phyloP scores from a whole-genome alignment of 176 grass and related monocot genomes.

The Poa annua region DNA sequence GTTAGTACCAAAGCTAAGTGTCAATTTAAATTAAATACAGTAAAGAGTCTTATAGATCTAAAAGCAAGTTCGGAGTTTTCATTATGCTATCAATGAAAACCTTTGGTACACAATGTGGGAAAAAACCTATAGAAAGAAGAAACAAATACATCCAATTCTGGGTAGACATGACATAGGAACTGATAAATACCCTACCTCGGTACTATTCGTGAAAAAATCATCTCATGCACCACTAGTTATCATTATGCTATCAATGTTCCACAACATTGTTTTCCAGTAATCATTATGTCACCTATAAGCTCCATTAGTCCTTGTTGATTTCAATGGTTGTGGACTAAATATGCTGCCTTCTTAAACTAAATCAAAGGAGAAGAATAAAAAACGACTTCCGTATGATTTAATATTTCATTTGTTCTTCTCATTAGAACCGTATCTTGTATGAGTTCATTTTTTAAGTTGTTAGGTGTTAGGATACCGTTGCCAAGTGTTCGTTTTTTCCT shows the following conservation, averaged over 20 bases:
- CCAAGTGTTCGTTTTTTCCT: constrained; percentile 34
- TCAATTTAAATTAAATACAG: neutral
- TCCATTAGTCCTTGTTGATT: neutral
- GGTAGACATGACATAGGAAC: constrained; percentile 16
- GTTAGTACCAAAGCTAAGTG: neutral
- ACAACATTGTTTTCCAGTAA: neutral
- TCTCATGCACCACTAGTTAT: neutral
- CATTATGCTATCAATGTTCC: neutral
- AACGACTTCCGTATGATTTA: neutral
- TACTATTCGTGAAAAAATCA: neutral
- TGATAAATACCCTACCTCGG: neutral
- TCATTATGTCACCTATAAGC: neutral
- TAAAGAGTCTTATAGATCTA: neutral
- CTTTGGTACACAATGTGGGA: neutral
- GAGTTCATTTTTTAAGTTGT: constrained; percentile 13
- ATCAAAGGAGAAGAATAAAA: neutral
- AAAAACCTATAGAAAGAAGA: neutral
- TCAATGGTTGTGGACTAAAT: neutral
- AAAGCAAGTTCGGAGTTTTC: neutral
- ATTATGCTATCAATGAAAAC: no score
- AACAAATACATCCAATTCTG: neutral
- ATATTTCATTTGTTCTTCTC: neutral
- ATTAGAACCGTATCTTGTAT: neutral
- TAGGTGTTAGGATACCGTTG: constrained; percentile 12
- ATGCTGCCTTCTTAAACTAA: neutral